A percentile compares a stretch with the other conserved stretches of the same genome.
Conservation (phyloP, 2,329 filamentous ascomycete species). For the Onygenales sp. region DNA sequence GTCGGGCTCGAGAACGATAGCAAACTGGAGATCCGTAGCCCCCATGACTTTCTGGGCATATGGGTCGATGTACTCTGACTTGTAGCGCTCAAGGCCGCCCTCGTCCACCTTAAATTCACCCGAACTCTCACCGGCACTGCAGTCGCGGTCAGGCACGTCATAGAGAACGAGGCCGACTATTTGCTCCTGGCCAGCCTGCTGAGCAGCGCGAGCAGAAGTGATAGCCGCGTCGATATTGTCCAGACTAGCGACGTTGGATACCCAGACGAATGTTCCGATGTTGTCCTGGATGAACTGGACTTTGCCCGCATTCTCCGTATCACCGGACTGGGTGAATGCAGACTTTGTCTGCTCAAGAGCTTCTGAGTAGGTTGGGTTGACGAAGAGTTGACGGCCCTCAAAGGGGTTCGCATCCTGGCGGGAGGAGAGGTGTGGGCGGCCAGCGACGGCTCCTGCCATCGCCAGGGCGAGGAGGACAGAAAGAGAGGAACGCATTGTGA, state of each 20-base stretch:
- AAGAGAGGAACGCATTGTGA: not conserved
- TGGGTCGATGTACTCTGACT: constrained; percentile 43
- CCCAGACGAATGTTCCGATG: constrained; percentile 44
- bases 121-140: constrained; percentile 54
- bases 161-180: constrained; percentile 50
- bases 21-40: constrained; percentile 44
- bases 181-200: constrained; percentile 39
- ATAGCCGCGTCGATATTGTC: constrained; percentile 40
- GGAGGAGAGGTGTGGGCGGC: not conserved
- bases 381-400: constrained; percentile 40
- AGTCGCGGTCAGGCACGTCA: constrained; percentile 55
- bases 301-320: constrained; percentile 35
- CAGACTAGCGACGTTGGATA: constrained; percentile 44
- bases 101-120: constrained; percentile 51
- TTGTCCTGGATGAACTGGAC: constrained; percentile 38
- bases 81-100: constrained; percentile 41
- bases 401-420: constrained; percentile 34
- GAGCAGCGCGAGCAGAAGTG: constrained; percentile 25
- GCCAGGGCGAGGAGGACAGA: not conserved
- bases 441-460: not conserved
- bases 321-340: constrained; percentile 43
- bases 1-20: constrained; percentile 52
- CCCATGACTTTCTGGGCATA: constrained; percentile 45
- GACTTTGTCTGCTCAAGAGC: constrained; percentile 51
- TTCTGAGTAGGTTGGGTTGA: constrained; percentile 46